phyloP scores from a whole-genome alignment of 1,284 basidiomycete genomes.

The Abortiporus biennis region DNA sequence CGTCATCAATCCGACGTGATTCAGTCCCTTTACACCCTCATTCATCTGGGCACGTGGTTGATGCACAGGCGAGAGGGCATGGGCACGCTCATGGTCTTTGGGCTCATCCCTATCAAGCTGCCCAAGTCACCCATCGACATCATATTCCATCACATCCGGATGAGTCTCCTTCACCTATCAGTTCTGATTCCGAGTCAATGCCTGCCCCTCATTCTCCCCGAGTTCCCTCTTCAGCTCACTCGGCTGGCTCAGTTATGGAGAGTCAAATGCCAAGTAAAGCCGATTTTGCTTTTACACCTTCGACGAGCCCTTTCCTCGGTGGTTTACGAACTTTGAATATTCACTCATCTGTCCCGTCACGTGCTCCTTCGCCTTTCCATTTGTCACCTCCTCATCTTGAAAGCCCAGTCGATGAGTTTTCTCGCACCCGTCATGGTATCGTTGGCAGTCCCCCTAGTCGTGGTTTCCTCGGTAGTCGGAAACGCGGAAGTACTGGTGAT shows the following conservation, averaged over 20 bases:
- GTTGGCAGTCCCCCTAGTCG: conserved; percentile 36
- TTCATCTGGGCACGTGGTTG: conserved; percentile 37
- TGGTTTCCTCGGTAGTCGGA: conserved; percentile 14
- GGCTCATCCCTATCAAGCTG: conserved; percentile 36
- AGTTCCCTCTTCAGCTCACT: conserved; percentile 18
- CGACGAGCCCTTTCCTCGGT: conserved; percentile 79
- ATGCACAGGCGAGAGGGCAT: conserved; percentile 15
- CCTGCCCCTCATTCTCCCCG: conserved; percentile 23
- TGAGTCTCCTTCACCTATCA: conserved; percentile 61
- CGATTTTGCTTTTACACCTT: conserved; percentile 45
- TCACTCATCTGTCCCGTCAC: conserved; percentile 57
- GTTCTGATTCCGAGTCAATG: conserved; percentile 59
- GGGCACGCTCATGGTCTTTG: conserved; percentile 20
- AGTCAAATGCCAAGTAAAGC: conserved; percentile 6
- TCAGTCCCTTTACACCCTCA: conserved; percentile 29
- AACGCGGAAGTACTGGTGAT: conserved; percentile 27
- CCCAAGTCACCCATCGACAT: conserved; percentile 30
- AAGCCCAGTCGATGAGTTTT: conserved; percentile 31
- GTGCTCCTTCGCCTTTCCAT: conserved; percentile 61
- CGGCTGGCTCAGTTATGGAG: background rate
- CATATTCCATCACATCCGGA: too few relatives aligned
- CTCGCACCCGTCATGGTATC: conserved; percentile 22
- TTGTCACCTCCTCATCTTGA: conserved; percentile 44
- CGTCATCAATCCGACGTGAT: conserved; percentile 20
- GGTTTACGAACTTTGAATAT: conserved; percentile 73